phyloP scores from a whole-genome alignment of 768 basidiomycete species.

The Cystoderma amianthinum region DNA sequence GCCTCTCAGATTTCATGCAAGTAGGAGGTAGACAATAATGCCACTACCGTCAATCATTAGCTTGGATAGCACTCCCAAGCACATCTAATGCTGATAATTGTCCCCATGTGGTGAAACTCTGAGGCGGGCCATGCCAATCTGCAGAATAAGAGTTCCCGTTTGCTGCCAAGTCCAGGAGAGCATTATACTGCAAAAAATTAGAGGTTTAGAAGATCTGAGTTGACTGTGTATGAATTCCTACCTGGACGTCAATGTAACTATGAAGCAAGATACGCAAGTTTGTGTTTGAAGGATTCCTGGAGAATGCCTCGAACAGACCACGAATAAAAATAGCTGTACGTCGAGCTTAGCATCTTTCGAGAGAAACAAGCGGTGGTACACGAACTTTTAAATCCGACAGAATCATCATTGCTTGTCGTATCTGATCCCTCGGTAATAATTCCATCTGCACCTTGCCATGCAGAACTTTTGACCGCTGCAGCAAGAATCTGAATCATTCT shows the following conservation, averaged over 20 bases:
- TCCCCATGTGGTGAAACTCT: conserved; percentile 40
- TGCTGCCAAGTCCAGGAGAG: conserved; percentile 39
- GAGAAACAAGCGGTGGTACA: conserved; percentile 2
- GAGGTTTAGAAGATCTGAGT: conserved; percentile 1
- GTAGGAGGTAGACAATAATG: too few species aligned
- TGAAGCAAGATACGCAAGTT: conserved; percentile 32
- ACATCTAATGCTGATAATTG: conserved; percentile 42
- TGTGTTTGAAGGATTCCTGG: conserved; percentile 25
- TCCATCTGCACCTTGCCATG: conserved; percentile 42
- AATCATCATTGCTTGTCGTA: conserved; percentile 32
- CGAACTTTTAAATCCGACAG: conserved; percentile 50
- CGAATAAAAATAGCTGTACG: conserved; percentile 20
- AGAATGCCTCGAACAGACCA: conserved; percentile 38
- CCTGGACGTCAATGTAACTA: conserved; percentile 48
- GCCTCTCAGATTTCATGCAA: too few species aligned
- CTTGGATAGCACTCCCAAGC: conserved; percentile 27
- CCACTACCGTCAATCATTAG: conserved; percentile 19
- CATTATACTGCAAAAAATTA: conserved; percentile 30
- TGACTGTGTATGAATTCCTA: conserved; percentile 9
- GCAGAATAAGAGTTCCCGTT: conserved; percentile 36
- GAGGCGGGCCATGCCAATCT: conserved; percentile 39
- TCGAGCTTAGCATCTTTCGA: background rate
- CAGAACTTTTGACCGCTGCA: conserved; percentile 32
- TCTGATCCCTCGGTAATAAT: conserved; percentile 46
- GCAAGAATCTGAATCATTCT: conserved; percentile 30